Conservation (phyloP, 495 filamentous ascomycete genomes). For the Choiromyces venosus region DNA sequence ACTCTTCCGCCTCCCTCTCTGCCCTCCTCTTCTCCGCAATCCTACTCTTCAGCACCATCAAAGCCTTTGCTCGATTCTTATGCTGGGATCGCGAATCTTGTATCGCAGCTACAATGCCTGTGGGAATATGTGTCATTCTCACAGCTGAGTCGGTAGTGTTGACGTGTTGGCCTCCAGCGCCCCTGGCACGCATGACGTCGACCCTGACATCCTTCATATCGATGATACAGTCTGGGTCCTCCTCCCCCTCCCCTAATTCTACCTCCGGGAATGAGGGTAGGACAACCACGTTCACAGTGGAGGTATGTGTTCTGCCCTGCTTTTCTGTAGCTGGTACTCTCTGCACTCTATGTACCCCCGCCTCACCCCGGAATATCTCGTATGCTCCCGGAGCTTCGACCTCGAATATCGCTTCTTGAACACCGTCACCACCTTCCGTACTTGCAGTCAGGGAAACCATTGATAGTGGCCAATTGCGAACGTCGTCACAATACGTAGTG, state of each 20-base stretch:
- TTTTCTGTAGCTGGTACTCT: constrained; percentile 84
- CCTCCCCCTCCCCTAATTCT: constrained; percentile 46
- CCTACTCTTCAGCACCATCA: constrained; percentile 74
- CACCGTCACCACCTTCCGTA: constrained; percentile 56
- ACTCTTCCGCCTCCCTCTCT: constrained; percentile 75
- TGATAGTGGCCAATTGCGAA: constrained; percentile 49
- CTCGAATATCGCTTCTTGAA: constrained; percentile 82
- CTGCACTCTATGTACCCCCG: constrained; percentile 92
- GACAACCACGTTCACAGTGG: constrained; percentile 83
- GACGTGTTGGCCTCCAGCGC: constrained; percentile 94
- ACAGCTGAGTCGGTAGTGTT: constrained; percentile 97
- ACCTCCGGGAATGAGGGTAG: constrained; percentile 72
- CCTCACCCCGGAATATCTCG: constrained; percentile 71
- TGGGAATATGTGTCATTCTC: constrained; percentile 86
- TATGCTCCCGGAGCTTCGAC: constrained; percentile 73
- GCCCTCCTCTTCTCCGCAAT: constrained; percentile 75
- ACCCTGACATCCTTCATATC: constrained; percentile 75
- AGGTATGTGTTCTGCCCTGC: constrained; percentile 86
- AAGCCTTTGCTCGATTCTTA: constrained; percentile 77
- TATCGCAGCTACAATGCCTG: constrained; percentile 76
- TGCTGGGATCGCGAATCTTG: constrained; percentile 90
- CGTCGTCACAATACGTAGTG: constrained; percentile 60
- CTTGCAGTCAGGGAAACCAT: constrained; percentile 46
- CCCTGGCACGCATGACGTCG: constrained; percentile 86
- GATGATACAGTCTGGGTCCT: constrained; percentile 78